Conservation (phyloP, 306 rosid genomes). For the Lathyrus oleraceus region DNA sequence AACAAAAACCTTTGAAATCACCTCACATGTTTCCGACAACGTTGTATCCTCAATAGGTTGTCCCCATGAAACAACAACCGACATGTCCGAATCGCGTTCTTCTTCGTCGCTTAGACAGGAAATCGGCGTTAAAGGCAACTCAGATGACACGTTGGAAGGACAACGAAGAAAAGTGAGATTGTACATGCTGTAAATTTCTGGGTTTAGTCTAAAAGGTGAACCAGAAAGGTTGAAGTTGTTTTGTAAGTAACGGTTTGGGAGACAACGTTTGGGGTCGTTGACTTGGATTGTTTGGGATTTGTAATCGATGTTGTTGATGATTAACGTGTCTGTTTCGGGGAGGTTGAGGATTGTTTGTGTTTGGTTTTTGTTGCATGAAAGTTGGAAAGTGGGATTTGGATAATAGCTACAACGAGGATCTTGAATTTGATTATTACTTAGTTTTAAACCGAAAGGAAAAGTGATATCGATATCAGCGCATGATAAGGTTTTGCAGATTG, state of each 20-base stretch:
- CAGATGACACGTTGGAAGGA: slow-evolving; percentile 11
- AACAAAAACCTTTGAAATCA: slow-evolving; percentile 35
- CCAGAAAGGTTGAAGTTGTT: background rate
- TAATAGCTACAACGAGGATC: slow-evolving; percentile 14
- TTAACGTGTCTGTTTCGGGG: slow-evolving; percentile 17
- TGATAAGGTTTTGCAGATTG: background rate
- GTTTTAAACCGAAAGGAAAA: slow-evolving; percentile 35
- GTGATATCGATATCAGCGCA: slow-evolving; percentile 28
- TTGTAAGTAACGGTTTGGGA: slow-evolving; percentile 11
- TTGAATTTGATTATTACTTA: slow-evolving; percentile 1
- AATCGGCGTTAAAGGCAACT: background rate
- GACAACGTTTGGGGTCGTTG: slow-evolving; percentile 36
- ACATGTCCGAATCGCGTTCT: background rate
- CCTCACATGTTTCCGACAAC: slow-evolving; percentile 26
- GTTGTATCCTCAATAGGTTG: background rate
- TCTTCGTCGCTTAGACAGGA: slow-evolving; percentile 37
- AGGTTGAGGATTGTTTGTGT: slow-evolving; percentile 22
- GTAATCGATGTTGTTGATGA: background rate
- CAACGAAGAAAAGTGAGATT: slow-evolving; percentile 50
- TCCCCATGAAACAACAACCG: background rate
- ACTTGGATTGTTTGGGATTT: slow-evolving; percentile 25
- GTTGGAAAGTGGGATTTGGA: slow-evolving; percentile 26
- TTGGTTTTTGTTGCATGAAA: background rate
- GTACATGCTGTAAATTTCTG: background rate
- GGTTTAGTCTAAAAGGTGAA: slow-evolving; percentile 8